Evolutionary conservation across 208 protist genomes (phyloP).

Genomic region (Leptomonas pyrrhocoris): DNA sequence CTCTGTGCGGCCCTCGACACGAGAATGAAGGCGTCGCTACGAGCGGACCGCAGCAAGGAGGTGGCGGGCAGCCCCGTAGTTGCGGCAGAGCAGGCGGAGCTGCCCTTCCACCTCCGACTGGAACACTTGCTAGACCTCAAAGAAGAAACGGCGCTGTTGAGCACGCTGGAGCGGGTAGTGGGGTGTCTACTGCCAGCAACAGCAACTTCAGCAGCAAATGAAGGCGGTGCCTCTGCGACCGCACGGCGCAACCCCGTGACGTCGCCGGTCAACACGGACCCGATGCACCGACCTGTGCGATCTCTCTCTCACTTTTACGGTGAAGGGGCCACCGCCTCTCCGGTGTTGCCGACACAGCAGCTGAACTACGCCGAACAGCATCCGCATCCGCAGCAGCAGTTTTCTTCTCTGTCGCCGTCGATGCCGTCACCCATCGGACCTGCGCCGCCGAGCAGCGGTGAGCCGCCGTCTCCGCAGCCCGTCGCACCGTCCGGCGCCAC

Average conservation of each 20-base stretch:
- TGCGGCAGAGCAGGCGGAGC: not conserved
- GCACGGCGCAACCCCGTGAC: not conserved
- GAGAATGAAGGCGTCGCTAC: not conserved
- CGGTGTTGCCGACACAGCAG: too few species aligned
- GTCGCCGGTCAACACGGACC: not conserved
- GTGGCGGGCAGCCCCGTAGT: not conserved
- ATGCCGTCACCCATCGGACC: too few species aligned
- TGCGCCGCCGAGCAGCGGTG: not conserved
- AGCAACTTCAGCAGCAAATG: not conserved
- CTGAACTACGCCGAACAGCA: too few species aligned
- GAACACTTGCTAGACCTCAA: not conserved
- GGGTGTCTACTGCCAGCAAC: not conserved
- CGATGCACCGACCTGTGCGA: not conserved
- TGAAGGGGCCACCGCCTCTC: too few species aligned
- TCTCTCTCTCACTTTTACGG: too few species aligned
- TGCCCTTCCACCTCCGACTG: not conserved
- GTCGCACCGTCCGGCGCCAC: not conserved
- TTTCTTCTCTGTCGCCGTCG: too few species aligned
- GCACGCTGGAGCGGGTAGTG: not conserved
- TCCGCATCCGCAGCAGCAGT: too few species aligned
- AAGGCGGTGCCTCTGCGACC: not conserved
- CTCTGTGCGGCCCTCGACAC: slow-evolving; percentile 34
- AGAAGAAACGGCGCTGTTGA: not conserved
- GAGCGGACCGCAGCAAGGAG: not conserved
- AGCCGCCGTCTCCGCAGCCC: slow-evolving; percentile 3